Conservation (phyloP, 495 filamentous ascomycete species). For the Hypoxylon trugodes region DNA sequence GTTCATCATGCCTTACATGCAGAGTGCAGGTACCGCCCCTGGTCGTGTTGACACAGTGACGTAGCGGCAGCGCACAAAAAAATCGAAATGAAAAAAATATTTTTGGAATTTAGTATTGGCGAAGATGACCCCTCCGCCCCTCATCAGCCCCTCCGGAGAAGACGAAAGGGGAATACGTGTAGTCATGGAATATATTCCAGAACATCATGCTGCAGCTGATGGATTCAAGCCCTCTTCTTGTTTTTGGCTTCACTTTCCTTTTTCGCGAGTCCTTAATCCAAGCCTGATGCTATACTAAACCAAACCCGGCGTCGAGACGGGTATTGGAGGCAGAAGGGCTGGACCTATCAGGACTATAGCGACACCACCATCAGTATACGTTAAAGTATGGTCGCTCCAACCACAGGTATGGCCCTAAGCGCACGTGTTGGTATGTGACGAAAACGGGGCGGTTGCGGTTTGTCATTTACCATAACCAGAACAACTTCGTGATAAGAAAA, state of each 20-base stretch:
- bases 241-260: too few species aligned
- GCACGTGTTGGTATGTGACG: conserved; percentile 34
- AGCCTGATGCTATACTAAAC: conserved; percentile 11
- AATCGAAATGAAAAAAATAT: conserved; percentile 19
- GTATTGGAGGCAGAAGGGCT: not conserved
- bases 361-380: conserved; percentile 31
- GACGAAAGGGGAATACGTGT: conserved; percentile 25
- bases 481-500: conserved; percentile 16
- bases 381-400: conserved; percentile 22
- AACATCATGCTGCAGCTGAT: conserved; percentile 10
- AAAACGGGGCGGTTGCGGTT: conserved; percentile 28
- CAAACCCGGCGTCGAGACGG: conserved; percentile 13
- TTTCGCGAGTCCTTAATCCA: conserved; percentile 15
- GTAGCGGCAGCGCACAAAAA: conserved; percentile 35
- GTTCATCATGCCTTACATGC: conserved; percentile 41
- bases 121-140: conserved; percentile 24
- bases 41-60: conserved; percentile 23
- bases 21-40: conserved; percentile 32
- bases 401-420: conserved; percentile 14
- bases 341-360: conserved; percentile 34
- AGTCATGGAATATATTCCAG: conserved; percentile 11
- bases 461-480: conserved; percentile 27
- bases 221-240: conserved; percentile 4
- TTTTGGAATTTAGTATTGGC: conserved; percentile 23
- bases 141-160: conserved; percentile 17